Evolutionary conservation across 2,329 filamentous ascomycete species (phyloP).

Genomic region (Colletotrichum viniferum): DNA sequence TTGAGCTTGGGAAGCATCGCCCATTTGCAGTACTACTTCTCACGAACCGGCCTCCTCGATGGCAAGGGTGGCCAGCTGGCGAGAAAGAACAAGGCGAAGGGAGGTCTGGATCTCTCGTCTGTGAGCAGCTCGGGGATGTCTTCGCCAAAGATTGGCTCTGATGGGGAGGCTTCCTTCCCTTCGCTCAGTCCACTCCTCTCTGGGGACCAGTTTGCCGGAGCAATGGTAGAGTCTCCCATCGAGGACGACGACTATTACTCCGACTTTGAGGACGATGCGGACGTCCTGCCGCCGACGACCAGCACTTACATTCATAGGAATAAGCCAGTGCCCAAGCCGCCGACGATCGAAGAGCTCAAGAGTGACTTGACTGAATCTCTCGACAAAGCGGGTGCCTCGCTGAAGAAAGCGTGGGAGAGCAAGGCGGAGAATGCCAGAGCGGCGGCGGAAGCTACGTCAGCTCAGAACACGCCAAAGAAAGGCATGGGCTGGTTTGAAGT

Average conservation of each 20-base stretch:
- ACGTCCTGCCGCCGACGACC: slow-evolving; percentile 94
- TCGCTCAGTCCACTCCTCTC: slow-evolving; percentile 62
- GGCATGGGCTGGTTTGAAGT: slow-evolving; percentile 80
- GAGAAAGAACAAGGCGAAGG: slow-evolving; percentile 69
- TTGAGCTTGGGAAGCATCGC: slow-evolving; percentile 96
- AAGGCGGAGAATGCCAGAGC: slow-evolving; percentile 25
- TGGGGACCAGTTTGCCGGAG: slow-evolving; percentile 38
- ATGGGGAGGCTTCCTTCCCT: slow-evolving; percentile 64
- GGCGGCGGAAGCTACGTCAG: background rate
- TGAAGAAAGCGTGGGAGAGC: slow-evolving; percentile 61
- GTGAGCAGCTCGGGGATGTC: slow-evolving; percentile 39
- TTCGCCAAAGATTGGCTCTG: slow-evolving; percentile 46
- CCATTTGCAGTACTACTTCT: slow-evolving; percentile 98
- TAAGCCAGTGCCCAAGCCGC: slow-evolving; percentile 81
- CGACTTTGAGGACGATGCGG: slow-evolving; percentile 70
- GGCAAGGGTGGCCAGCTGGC: slow-evolving; percentile 89
- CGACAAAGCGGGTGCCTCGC: slow-evolving; percentile 68
- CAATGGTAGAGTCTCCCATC: slow-evolving; percentile 52
- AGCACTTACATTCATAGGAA: slow-evolving; percentile 92
- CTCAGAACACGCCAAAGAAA: slow-evolving; percentile 26
- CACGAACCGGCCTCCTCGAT: slow-evolving; percentile 88
- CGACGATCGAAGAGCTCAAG: slow-evolving; percentile 81
- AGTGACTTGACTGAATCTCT: slow-evolving; percentile 69
- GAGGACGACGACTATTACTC: slow-evolving; percentile 54
- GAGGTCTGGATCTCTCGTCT: slow-evolving; percentile 60